Percentiles rank a stretch among this genome's conserved stretches.
phyloP scores from a whole-genome alignment of 805 yeast species.

The Candida maltosa region DNA sequence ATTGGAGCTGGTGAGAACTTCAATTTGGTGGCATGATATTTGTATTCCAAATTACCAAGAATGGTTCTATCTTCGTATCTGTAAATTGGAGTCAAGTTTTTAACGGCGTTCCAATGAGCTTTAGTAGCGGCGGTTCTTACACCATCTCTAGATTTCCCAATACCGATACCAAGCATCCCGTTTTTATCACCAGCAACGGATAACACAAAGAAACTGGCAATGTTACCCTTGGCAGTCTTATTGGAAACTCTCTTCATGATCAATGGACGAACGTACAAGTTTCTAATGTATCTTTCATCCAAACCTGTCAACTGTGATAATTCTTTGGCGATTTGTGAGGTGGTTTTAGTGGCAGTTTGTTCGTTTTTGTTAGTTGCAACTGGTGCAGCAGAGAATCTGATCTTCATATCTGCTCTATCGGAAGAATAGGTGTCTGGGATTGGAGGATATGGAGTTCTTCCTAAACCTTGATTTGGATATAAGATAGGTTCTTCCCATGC shows the following conservation, averaged over 20 bases:
- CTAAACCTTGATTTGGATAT: constrained; percentile 47
- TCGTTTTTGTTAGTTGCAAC: constrained; percentile 10
- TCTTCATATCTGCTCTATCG: constrained; percentile 41
- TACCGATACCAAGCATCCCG: constrained; percentile 94
- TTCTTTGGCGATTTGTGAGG: constrained; percentile 44
- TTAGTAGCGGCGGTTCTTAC: constrained; percentile 71
- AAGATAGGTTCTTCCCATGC: constrained; percentile 67
- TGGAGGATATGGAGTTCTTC: constrained; percentile 53
- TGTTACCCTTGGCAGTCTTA: constrained; percentile 91
- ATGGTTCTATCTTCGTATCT: constrained; percentile 91
- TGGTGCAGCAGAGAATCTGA: constrained; percentile 28
- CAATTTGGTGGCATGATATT: constrained; percentile 83
- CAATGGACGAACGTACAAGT: constrained; percentile 61
- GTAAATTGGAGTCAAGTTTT: constrained; percentile 76
- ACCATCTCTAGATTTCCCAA: constrained; percentile 83
- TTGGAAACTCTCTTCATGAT: constrained; percentile 79
- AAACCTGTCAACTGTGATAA: constrained; percentile 66
- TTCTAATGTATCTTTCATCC: constrained; percentile 56
- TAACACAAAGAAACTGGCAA: constrained; percentile 73
- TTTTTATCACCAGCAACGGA: constrained; percentile 90
- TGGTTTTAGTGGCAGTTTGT: constrained; percentile 12
- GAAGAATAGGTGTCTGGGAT: constrained; percentile 54
- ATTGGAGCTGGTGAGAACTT: constrained; percentile 84
- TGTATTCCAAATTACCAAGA: constrained; percentile 75
- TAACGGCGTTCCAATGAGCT: constrained; percentile 93